Evolutionary conservation across 2,329 filamentous ascomycete species (phyloP).

Genomic region (Teratosphaeria destructans): DNA sequence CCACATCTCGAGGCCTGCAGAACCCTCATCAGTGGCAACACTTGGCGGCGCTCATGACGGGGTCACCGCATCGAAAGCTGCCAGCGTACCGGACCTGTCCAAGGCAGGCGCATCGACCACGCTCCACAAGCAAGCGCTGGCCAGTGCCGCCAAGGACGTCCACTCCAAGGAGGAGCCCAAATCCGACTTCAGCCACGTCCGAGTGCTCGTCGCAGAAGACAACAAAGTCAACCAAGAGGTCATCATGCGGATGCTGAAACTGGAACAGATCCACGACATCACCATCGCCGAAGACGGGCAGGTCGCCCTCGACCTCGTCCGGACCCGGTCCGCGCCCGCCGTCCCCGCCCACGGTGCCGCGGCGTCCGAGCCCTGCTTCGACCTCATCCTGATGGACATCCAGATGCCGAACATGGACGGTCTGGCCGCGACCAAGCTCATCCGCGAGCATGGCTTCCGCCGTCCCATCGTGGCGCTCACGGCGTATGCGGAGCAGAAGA

Average conservation of each 20-base stretch:
- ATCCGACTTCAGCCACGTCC: slow-evolving; percentile 48
- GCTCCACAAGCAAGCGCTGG: slow-evolving; percentile 41
- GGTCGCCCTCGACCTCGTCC: slow-evolving; percentile 60
- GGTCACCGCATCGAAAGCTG: background rate
- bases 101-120: slow-evolving; percentile 74
- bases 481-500: slow-evolving; percentile 82
- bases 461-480: slow-evolving; percentile 85
- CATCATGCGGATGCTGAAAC: slow-evolving; percentile 54
- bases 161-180: slow-evolving; percentile 53
- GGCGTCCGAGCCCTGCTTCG: slow-evolving; percentile 47
- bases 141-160: slow-evolving; percentile 50
- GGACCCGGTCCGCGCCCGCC: background rate
- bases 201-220: slow-evolving; percentile 78
- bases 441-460: slow-evolving; percentile 75
- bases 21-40: slow-evolving; percentile 1
- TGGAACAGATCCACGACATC: slow-evolving; percentile 75
- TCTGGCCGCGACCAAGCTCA: slow-evolving; percentile 72
- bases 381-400: slow-evolving; percentile 92
- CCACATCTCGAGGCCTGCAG: slow-evolving; percentile 7
- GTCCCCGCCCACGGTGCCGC: slow-evolving; percentile 31
- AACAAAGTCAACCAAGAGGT: slow-evolving; percentile 56
- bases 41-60: background rate
- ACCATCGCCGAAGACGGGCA: slow-evolving; percentile 57
- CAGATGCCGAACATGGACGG: slow-evolving; percentile 90
- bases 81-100: slow-evolving; percentile 63